Percentiles rank a stretch among this genome's conserved stretches.
Evolutionary conservation across 371 early-diverging fungal genomes (phyloP).

Genomic region (Lichtheimia corymbifera): DNA sequence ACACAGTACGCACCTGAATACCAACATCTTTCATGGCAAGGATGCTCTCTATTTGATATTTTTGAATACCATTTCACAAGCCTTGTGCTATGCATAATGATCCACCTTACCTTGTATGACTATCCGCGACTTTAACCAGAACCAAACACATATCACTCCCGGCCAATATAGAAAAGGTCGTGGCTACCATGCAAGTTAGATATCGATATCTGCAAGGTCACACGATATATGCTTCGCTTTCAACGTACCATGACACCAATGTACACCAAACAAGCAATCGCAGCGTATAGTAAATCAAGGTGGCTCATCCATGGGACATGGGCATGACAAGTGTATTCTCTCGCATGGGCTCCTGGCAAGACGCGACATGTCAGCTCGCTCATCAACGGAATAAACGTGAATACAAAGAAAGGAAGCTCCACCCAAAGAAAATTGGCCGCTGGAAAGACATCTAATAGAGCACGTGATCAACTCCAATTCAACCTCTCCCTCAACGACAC

Average conservation of each 20-base stretch:
- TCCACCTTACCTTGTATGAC: conserved; percentile 9
- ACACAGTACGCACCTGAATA: conserved; percentile 65
- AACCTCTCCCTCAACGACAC: no score
- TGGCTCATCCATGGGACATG: not conserved
- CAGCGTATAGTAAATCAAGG: conserved; percentile 9
- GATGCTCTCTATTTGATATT: conserved; percentile 51
- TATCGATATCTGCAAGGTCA: no score
- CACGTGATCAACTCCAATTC: no score
- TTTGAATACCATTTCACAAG: not conserved
- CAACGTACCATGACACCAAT: not conserved
- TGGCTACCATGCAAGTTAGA: not conserved
- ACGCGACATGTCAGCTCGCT: conserved; percentile 23
- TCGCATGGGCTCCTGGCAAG: conserved; percentile 23
- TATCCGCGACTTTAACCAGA: conserved; percentile 2
- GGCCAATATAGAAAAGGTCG: conserved; percentile 1
- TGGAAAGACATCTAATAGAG: no score
- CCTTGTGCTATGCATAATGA: not conserved
- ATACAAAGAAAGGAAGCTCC: no score
- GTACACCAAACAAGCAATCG: not conserved
- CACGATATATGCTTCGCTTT: no score
- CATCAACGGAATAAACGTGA: not conserved
- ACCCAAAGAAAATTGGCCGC: no score
- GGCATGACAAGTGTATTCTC: conserved; percentile 22
- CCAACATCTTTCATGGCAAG: conserved; percentile 70
- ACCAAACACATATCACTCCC: not conserved